Base-by-base conservation (phyloP, 306 rosid species). In the Castanospermum australe region DNA sequence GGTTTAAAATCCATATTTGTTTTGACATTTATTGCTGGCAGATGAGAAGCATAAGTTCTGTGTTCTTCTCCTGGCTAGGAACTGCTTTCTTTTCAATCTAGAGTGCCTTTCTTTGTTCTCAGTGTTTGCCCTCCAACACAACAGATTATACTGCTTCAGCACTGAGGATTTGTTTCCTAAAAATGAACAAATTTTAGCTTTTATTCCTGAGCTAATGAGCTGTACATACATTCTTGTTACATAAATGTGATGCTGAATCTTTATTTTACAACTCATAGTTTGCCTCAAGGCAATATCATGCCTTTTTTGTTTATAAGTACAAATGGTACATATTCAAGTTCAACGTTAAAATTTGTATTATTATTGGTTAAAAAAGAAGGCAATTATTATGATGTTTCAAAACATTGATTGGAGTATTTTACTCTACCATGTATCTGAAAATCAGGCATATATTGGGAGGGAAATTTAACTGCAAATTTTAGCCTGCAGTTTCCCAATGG, bases 1-100 rank as follows among this genome's bases (percentile, higher is more conserved):
- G 32, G 45, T 28, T 33, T 76, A 77, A 2, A 75, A 56, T 72
- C 67, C 41, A 60, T 79, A 81, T 71, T 71, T 65, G 70, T 77
- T 60, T 38, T 75, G 47, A 32, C 35, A 41, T 69, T 72, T 35
- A 1, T 35, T 52, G 50, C 33, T 1, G 28, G 11, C 2, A 70
- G 42, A 48, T 51, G 12, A 18, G 45, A 38, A 36, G 28, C 14
- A 12, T 6, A 9, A 21, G n/a, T 24, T 8, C 55, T 51, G 32
- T 47, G 24, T 52, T 50, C 30, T 20, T 21, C 12, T 33, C 22
- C 28, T 0, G 21, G 1, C 59, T 5, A 7, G 9, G 25, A 52
- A n/a, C n/a, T n/a, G n/a, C n/a, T n/a, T n/a, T n/a, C n/a, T n/a
- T n/a, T n/a, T n/a, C n/a, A 24, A 21, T 72, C 8, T 36, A 2